These are phyloP conservation scores for Globisporangium orthogonon DNA, from an alignment of 352 stramenopile genomes.

Conservation along the genomic window DNA sequence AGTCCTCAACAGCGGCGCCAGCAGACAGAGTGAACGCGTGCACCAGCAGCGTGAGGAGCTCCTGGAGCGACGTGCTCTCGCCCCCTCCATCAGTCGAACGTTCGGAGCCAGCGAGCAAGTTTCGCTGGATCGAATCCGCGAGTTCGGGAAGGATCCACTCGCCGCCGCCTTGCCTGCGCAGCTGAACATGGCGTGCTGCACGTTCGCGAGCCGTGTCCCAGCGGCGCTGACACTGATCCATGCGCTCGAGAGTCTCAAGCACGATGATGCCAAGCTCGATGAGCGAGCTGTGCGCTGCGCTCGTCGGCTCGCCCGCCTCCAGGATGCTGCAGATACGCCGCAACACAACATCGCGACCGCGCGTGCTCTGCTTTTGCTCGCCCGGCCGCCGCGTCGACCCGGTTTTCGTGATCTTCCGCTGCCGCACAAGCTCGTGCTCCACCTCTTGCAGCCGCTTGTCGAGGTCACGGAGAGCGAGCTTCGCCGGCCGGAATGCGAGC, in stretches of 20 bases:
- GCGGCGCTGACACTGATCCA: slow-evolving; percentile 36
- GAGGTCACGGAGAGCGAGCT: slow-evolving; percentile 62
- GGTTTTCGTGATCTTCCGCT: slow-evolving; percentile 39
- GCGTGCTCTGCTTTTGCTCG: slow-evolving; percentile 34
- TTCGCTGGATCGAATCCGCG: slow-evolving; percentile 51
- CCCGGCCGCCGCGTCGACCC: slow-evolving; percentile 33
- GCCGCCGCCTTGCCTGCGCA: slow-evolving; percentile 30
- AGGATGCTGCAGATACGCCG: slow-evolving; percentile 63
- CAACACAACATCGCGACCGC: slow-evolving; percentile 66
- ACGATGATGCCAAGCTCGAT: slow-evolving; percentile 70
- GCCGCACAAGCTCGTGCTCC: slow-evolving; percentile 41
- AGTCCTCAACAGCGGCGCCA: slow-evolving; percentile 43
- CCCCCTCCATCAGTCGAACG: background rate
- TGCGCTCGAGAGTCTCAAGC: slow-evolving; percentile 68
- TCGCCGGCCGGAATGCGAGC: slow-evolving; percentile 50
- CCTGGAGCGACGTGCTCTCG: slow-evolving; percentile 27
- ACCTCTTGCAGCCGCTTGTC: slow-evolving; percentile 60
- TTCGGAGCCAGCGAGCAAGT: slow-evolving; percentile 11
- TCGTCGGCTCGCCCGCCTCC: slow-evolving; percentile 52
- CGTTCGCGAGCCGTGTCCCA: slow-evolving; percentile 56
- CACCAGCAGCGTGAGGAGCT: slow-evolving; percentile 50
- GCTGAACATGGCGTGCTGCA: slow-evolving; percentile 37
- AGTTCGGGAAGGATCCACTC: slow-evolving; percentile 76
- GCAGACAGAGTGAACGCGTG: slow-evolving; percentile 59
- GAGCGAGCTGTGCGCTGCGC: slow-evolving; percentile 44